Conservation (phyloP, 1,284 basidiomycete genomes). For the Inonotus obliquus region DNA sequence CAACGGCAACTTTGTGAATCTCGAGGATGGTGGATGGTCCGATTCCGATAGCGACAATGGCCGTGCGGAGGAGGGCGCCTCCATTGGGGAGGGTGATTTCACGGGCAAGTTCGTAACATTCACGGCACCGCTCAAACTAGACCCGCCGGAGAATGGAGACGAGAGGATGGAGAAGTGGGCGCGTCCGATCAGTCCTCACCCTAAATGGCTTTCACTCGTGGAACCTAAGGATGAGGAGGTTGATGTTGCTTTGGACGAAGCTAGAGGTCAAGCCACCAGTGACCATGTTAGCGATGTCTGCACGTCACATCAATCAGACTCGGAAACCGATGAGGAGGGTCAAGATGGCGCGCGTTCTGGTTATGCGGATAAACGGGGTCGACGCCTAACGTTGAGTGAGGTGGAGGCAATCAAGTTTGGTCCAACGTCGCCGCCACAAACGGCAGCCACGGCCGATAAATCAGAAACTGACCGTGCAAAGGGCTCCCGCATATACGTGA, state of each 20-base stretch:
- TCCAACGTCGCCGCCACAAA: neutral
- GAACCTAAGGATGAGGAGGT: slow-evolving; percentile 31
- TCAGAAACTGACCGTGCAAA: neutral
- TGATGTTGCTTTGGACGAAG: slow-evolving; percentile 33
- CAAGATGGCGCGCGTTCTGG: neutral
- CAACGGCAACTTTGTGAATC: slow-evolving; percentile 14
- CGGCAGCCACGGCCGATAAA: neutral
- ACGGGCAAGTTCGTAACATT: slow-evolving; percentile 56
- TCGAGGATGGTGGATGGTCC: slow-evolving; percentile 27
- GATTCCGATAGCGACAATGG: slow-evolving; percentile 31
- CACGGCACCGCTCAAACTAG: slow-evolving; percentile 55
- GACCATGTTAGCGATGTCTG: neutral
- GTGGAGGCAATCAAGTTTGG: slow-evolving; percentile 17
- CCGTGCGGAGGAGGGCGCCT: slow-evolving; percentile 18
- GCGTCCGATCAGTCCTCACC: slow-evolving; percentile 62
- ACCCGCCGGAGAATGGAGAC: slow-evolving; percentile 53
- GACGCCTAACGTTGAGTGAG: slow-evolving; percentile 16
- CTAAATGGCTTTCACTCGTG: slow-evolving; percentile 33
- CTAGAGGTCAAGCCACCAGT: neutral
- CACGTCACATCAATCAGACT: neutral
- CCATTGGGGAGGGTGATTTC: slow-evolving; percentile 49
- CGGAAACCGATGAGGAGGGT: neutral
- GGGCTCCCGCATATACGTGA: neutral
- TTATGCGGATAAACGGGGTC: slow-evolving; percentile 10
- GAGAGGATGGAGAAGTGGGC: slow-evolving; percentile 57